phyloP scores from a whole-genome alignment of 306 rosid species.

The Mimosa pudica region DNA sequence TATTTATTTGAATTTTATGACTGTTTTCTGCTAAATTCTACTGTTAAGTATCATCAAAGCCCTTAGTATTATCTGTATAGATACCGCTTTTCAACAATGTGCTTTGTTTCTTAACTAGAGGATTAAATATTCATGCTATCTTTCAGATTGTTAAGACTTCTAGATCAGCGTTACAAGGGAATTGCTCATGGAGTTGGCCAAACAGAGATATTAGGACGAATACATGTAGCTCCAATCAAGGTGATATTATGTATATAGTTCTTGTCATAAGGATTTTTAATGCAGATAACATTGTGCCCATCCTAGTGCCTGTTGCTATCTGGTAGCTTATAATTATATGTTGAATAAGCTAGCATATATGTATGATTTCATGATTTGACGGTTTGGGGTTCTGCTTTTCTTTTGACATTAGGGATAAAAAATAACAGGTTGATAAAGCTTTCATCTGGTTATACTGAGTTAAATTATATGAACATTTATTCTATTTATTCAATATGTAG shows the following conservation, averaged over 20 bases:
- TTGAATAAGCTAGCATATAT: slow-evolving; percentile 1
- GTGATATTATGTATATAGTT: slow-evolving; percentile 44
- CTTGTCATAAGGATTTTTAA: slow-evolving; percentile 17
- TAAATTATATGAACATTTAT: slow-evolving; percentile 7
- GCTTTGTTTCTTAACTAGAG: slow-evolving; percentile 27
- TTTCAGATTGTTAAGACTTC: slow-evolving; percentile 87
- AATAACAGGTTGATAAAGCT: slow-evolving; percentile 14
- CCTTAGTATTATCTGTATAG: slow-evolving; percentile 2
- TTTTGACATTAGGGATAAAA: background rate
- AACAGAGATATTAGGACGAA: slow-evolving; percentile 91
- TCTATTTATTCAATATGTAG: slow-evolving; percentile 1
- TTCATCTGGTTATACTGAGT: background rate
- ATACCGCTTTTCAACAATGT: background rate
- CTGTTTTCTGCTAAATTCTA: background rate
- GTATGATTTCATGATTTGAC: slow-evolving; percentile 2
- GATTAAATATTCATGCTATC: slow-evolving; percentile 29
- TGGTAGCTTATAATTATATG: slow-evolving; percentile 1
- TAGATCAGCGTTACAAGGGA: slow-evolving; percentile 93
- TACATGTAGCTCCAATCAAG: slow-evolving; percentile 98
- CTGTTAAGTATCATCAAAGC: background rate
- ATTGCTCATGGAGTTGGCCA: slow-evolving; percentile 99
- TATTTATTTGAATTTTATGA: background rate
- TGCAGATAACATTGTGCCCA: slow-evolving; percentile 11
- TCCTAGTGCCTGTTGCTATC: slow-evolving; percentile 2
- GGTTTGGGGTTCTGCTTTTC: slow-evolving; percentile 10